A percentile compares a stretch with the other conserved stretches of the same genome.
Conservation (phyloP, 2,329 filamentous ascomycete genomes). For the Aureobasidium namibiae region DNA sequence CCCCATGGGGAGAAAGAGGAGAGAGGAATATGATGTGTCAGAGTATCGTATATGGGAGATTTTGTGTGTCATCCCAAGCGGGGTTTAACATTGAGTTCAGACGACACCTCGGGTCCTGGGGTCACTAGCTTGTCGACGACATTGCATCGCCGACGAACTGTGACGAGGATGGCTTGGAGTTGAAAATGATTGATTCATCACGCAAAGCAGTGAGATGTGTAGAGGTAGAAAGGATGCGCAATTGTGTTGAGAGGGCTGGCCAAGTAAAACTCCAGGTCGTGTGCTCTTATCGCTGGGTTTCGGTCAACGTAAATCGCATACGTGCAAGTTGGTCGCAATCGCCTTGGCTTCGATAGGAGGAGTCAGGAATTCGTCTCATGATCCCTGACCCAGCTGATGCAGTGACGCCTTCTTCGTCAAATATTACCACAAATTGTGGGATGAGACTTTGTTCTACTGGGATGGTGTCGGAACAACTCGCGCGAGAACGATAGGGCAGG, state of each 20-base stretch:
- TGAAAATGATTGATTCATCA: background rate
- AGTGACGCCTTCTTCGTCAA: background rate
- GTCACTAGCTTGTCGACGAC: constrained; percentile 2
- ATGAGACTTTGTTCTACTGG: background rate
- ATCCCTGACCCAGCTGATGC: background rate
- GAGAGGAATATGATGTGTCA: constrained; percentile 10
- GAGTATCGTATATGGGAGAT: background rate
- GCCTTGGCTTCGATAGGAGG: background rate
- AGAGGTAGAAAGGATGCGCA: background rate
- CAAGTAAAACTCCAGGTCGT: background rate
- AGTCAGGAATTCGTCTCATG: background rate
- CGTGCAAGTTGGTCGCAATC: background rate
- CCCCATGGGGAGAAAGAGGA: constrained; percentile 9
- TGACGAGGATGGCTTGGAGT: background rate
- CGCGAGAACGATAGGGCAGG: background rate
- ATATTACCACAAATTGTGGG: background rate
- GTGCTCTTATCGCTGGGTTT: background rate
- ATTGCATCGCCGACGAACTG: background rate
- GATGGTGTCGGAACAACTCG: background rate
- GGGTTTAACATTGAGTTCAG: constrained; percentile 1
- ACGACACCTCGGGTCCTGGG: background rate
- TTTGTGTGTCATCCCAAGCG: constrained; percentile 5
- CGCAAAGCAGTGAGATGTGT: background rate
- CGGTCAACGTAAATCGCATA: background rate
- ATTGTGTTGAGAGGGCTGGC: background rate